Conservation (phyloP, 352 stramenopile genomes). For the Phytophthora sojae region DNA sequence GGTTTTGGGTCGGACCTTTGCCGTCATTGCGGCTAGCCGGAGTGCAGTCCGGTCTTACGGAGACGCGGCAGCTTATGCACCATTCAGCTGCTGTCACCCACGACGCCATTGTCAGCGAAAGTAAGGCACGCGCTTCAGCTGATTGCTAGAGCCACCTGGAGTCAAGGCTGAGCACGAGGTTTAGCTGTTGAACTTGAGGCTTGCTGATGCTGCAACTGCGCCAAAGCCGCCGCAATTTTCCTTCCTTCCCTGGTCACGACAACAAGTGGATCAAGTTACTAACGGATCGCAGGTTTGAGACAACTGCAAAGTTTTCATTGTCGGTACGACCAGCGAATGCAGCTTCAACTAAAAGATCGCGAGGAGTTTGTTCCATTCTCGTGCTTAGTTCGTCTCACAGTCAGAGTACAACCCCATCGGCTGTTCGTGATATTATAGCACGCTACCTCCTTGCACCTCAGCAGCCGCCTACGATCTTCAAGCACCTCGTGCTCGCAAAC, state of each 20-base stretch:
- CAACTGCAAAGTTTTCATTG: too few relatives aligned
- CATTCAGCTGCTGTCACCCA: conserved; percentile 19
- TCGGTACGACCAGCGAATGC: too few relatives aligned
- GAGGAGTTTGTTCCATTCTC: background rate
- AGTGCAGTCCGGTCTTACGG: conserved; percentile 7
- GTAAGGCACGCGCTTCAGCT: conserved; percentile 1
- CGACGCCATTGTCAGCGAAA: conserved; percentile 10
- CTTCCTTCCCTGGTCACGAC: background rate
- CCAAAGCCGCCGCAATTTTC: conserved; percentile 6
- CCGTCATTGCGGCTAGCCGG: background rate
- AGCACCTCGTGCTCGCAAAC: conserved; percentile 46
- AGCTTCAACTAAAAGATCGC: too few relatives aligned
- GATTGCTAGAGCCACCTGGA: conserved; percentile 16
- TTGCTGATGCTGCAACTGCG: conserved; percentile 8
- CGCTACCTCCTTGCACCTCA: background rate
- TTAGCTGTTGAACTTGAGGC: background rate
- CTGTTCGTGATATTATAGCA: background rate
- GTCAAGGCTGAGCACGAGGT: too few relatives aligned
- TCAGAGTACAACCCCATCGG: background rate
- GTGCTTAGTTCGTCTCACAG: background rate
- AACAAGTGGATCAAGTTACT: background rate
- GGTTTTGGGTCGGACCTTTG: background rate
- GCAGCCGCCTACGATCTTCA: conserved; percentile 48
- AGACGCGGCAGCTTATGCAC: conserved; percentile 25
- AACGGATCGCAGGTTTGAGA: too few relatives aligned